Conservation (phyloP, 805 yeast genomes). For the Wickerhamiella siamensis region DNA sequence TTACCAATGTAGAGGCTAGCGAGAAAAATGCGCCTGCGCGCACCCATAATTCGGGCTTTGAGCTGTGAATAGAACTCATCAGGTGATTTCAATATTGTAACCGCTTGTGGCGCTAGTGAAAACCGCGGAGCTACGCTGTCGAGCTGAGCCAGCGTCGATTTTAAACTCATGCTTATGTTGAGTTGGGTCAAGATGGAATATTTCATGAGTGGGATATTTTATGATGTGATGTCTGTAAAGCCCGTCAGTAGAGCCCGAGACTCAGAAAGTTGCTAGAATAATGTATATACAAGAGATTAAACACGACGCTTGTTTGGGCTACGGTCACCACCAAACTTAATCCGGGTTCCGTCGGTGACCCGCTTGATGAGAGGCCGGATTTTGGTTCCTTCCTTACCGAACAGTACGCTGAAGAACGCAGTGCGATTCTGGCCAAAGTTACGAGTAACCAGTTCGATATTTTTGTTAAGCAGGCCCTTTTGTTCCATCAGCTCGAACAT, state of each 20-base stretch:
- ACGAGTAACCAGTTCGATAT: conserved; percentile 62
- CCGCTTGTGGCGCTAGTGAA: conserved; percentile 11
- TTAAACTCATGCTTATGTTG: conserved; percentile 1
- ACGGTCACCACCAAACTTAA: conserved; percentile 87
- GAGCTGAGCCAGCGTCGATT: conserved; percentile 1
- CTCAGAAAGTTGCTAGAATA: too few species aligned
- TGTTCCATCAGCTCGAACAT: conserved; percentile 61
- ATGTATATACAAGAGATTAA: conserved; percentile 9
- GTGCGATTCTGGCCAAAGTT: conserved; percentile 83
- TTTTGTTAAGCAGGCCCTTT: conserved; percentile 39
- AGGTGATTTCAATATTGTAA: conserved; percentile 31
- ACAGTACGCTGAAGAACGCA: conserved; percentile 70
- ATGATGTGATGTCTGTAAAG: too few species aligned
- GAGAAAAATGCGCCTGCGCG: conserved; percentile 57
- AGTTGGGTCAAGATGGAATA: too few species aligned
- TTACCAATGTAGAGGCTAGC: conserved; percentile 82
- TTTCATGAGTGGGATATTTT: too few species aligned
- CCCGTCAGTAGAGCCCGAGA: too few species aligned
- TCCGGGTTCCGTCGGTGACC: conserved; percentile 61
- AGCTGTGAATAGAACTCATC: conserved; percentile 53
- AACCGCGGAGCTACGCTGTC: conserved; percentile 17
- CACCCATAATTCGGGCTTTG: conserved; percentile 42
- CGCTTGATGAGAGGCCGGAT: conserved; percentile 55
- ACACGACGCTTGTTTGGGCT: conserved; percentile 58
- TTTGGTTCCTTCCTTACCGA: conserved; percentile 73